Conservation (phyloP, 768 basidiomycete species). For the Kwoniella europaea region DNA sequence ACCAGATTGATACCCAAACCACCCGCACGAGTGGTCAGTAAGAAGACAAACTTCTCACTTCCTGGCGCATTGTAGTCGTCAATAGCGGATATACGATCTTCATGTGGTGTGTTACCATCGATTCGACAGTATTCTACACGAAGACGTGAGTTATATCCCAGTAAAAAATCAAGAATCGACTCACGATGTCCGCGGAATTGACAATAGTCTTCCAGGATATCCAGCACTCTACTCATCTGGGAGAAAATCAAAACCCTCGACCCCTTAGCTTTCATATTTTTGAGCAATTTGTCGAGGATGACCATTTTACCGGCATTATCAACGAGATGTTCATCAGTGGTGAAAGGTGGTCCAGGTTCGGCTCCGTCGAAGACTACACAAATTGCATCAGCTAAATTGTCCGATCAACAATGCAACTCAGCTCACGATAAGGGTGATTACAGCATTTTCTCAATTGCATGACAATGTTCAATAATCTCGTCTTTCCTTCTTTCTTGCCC, state of each 20-base stretch:
- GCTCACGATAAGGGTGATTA: conserved; percentile 59
- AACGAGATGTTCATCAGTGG: conserved; percentile 94
- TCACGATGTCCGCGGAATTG: conserved; percentile 84
- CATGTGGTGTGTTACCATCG: conserved; percentile 93
- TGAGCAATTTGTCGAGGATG: conserved; percentile 90
- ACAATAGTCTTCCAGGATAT: conserved; percentile 97
- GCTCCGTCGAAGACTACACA: conserved; percentile 20
- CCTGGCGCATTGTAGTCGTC: conserved; percentile 96
- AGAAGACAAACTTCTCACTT: conserved; percentile 94
- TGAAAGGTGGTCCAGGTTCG: conserved; percentile 97
- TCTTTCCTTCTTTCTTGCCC: conserved; percentile 98
- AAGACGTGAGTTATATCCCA: background rate
- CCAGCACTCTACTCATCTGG: conserved; percentile 98
- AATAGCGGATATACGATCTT: conserved; percentile 91
- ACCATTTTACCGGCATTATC: conserved; percentile 97
- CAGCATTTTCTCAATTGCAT: conserved; percentile 77
- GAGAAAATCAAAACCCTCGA: conserved; percentile 96
- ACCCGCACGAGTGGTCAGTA: conserved; percentile 94
- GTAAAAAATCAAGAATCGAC: conserved; percentile 49
- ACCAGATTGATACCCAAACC: conserved; percentile 97
- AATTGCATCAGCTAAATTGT: background rate
- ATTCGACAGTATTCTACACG: conserved; percentile 88
- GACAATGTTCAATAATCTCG: conserved; percentile 95
- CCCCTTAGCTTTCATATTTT: conserved; percentile 86
- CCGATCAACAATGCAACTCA: background rate